These are phyloP conservation scores for Carex parvula DNA, from an alignment of 176 grass and related monocot genomes.

Conservation along the genomic window DNA sequence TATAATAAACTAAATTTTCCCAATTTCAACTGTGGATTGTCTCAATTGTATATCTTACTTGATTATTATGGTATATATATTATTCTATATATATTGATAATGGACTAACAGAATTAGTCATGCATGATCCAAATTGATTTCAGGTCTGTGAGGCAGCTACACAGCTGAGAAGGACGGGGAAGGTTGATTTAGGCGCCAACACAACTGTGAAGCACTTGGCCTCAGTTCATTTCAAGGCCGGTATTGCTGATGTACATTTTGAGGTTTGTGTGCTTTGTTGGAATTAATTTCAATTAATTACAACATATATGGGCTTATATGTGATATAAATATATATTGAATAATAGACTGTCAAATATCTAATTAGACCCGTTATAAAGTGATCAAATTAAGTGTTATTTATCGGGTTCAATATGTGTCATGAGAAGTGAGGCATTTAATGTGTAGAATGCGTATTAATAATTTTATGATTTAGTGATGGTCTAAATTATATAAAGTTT, in stretches of 20 bases:
- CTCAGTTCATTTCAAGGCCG: not conserved
- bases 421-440: no score
- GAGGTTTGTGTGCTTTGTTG: not conserved
- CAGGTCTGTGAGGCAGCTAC: slow-evolving; percentile 23
- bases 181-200: not conserved
- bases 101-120: not conserved
- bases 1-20: not conserved
- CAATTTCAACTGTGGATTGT: not conserved
- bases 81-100: not conserved
- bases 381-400: no score
- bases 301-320: no score
- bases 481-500: no score
- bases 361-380: no score
- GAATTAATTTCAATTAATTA: no score
- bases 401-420: no score
- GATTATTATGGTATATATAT: not conserved
- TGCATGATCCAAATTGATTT: not conserved
- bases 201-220: not conserved
- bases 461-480: no score
- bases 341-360: no score
- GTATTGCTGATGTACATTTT: slow-evolving; percentile 7
- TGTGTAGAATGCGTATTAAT: no score
- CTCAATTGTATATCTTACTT: not conserved
- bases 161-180: slow-evolving; percentile 20
- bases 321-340: no score